Percentiles rank a stretch among this genome's conserved stretches.
Evolutionary conservation across 2,329 filamentous ascomycete genomes (phyloP).

Genomic region (Purpureocillium lavendulum): DNA sequence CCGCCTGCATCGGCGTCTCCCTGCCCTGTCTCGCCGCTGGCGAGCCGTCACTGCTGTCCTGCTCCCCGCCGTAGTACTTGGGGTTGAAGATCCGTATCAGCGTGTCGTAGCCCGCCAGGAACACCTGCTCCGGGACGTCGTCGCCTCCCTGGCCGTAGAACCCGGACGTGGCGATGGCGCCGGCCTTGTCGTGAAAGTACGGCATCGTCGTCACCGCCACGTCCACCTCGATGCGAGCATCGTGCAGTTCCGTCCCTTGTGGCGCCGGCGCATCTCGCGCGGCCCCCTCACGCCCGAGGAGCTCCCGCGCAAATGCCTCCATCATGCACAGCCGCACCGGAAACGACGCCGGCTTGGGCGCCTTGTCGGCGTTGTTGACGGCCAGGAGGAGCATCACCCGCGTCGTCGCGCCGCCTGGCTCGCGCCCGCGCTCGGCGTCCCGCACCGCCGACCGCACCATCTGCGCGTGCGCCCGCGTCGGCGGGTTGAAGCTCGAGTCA

Average conservation of each 20-base stretch:
- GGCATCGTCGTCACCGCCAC: conserved; percentile 63
- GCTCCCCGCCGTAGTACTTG: conserved; percentile 52
- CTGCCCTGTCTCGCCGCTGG: neutral
- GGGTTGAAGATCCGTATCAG: conserved; percentile 63
- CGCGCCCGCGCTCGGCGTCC: conserved; percentile 5
- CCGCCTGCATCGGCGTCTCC: conserved; percentile 32
- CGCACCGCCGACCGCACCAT: conserved; percentile 45
- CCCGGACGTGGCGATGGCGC: conserved; percentile 40
- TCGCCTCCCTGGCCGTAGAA: conserved; percentile 25
- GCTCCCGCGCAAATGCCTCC: conserved; percentile 55
- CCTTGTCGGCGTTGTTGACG: conserved; percentile 59
- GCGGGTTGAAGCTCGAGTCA: conserved; percentile 63
- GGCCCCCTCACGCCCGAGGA: conserved; percentile 19
- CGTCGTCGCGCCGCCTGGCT: conserved; percentile 10
- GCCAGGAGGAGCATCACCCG: conserved; percentile 52
- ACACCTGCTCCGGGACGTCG: conserved; percentile 43
- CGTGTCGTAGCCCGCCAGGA: conserved; percentile 70
- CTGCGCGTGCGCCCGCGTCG: conserved; percentile 50
- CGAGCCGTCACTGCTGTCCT: neutral
- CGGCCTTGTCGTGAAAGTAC: conserved; percentile 66
- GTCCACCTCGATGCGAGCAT: conserved; percentile 46
- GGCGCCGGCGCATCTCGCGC: too few relatives aligned
- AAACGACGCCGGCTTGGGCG: conserved; percentile 59
- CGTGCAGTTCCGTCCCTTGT: conserved; percentile 1
- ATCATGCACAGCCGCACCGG: conserved; percentile 63